Evolutionary conservation across 352 stramenopile genomes (phyloP), one percentile per base, ranked within the genome.

Genomic region (Pythium chondricola): DNA sequence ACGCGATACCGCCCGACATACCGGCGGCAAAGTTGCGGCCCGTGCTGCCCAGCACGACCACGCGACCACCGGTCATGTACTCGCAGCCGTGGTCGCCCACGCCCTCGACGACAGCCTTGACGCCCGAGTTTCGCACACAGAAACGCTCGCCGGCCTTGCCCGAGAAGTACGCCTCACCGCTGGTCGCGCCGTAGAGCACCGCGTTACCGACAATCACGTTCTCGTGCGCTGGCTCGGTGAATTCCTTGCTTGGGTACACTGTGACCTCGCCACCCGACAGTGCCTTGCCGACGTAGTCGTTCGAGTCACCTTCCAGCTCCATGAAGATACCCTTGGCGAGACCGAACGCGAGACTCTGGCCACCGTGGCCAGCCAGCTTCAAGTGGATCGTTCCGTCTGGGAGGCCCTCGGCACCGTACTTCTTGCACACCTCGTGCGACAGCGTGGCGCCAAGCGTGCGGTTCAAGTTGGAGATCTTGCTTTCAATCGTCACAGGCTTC

Each of bases 41-140:
- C 29, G 92, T 98, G 20, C 77, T 64, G 16, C 94, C 94, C 6
- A 98, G 70, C 40, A 96, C 83, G 24, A 98, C 88, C 26, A 98
- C 83, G 43, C 85, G 66, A 52, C 93, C 94, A 52, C 94, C 94
- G n/a, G 95, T 98, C 95, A 98, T 98, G 82, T 98, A 98, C 70
- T 98, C 95, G 48, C 89, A 97, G 25, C 93, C 93, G 66, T 98
- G 95, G 63, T 98, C 94, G 57, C 95, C 95, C 36, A 97, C 84
- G 43, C 93, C 94, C 69, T 98, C 95, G 30, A 98, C 93, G 31
- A 98, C 93, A 11, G 89, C 80, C 46, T 95, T 71, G n/a, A 96
- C 95, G 41, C 95, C 95, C 17, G 86, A 97, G 69, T 98, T 98
- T 37, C 95, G 89, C 33, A 98, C 94, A 45, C 85, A 96, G 69